These are phyloP conservation scores for Pugionium cornutum DNA, from an alignment of 345 rosid genomes.

Conservation along the genomic window DNA sequence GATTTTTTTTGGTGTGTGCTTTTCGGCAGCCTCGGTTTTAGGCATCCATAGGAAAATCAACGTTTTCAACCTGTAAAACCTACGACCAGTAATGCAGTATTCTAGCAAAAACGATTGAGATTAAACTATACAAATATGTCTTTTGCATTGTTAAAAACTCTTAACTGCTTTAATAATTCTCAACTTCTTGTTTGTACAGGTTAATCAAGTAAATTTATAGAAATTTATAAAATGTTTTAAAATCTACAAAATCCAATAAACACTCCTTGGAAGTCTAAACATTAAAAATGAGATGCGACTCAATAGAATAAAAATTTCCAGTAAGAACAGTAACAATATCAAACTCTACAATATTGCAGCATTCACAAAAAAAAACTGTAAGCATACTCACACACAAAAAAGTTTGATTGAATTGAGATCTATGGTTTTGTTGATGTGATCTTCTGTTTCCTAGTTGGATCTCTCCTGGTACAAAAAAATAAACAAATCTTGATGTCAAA, in stretches of 20 bases:
- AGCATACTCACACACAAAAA: slow-evolving; percentile 2
- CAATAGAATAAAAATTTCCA: slow-evolving; percentile 10
- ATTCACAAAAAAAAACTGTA: slow-evolving; percentile 13
- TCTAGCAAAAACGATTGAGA: too few species aligned
- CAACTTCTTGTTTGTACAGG: too few species aligned
- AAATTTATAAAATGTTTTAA: neutral
- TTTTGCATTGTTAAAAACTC: too few species aligned
- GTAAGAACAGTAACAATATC: slow-evolving; percentile 8
- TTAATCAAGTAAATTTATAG: too few species aligned
- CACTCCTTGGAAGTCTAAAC: slow-evolving; percentile 20
- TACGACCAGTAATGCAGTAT: too few species aligned
- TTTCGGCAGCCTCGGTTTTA: too few species aligned
- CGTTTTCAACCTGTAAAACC: too few species aligned
- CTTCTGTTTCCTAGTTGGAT: slow-evolving; percentile 35
- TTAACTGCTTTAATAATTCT: too few species aligned
- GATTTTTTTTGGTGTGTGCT: too few species aligned
- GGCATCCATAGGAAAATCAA: too few species aligned
- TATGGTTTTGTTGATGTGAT: slow-evolving; percentile 35
- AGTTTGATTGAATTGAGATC: neutral
- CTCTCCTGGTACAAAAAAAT: slow-evolving; percentile 33
- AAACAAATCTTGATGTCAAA: slow-evolving; percentile 22
- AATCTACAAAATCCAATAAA: slow-evolving; percentile 27
- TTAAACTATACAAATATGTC: too few species aligned
- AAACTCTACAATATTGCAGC: slow-evolving; percentile 26
- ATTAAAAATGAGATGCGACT: neutral